Percentiles rank a stretch among this genome's conserved stretches.
Evolutionary conservation across 345 rosid genomes (phyloP).

Genomic region (Chamaenerion angustifolium): DNA sequence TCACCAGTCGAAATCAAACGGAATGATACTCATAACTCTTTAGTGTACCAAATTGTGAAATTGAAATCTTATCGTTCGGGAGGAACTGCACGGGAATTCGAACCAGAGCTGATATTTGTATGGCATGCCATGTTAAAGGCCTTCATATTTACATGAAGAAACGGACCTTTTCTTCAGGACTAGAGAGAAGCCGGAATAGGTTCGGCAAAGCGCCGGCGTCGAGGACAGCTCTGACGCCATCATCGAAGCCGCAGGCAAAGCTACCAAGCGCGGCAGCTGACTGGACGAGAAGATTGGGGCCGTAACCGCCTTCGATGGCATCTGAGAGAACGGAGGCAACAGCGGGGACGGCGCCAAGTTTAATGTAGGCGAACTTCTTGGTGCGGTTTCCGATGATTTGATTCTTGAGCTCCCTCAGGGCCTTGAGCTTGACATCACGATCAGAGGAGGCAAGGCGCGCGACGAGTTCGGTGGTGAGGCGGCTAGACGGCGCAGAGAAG

Average conservation of each 20-base stretch:
- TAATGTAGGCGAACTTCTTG: constrained; percentile 72
- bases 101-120: too few relatives aligned
- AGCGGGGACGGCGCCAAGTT: constrained; percentile 67
- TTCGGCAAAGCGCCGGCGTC: constrained; percentile 58
- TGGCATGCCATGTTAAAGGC: background rate
- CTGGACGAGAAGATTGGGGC: constrained; percentile 51
- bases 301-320: constrained; percentile 11
- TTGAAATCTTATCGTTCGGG: too few relatives aligned
- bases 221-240: constrained; percentile 73
- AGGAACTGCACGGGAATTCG: too few relatives aligned
- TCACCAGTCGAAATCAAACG: too few relatives aligned
- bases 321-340: constrained; percentile 53
- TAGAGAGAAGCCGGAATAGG: constrained; percentile 48
- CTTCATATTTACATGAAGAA: constrained; percentile 1
- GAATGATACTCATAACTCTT: too few relatives aligned
- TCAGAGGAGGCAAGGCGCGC: constrained; percentile 53
- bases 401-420: constrained; percentile 77
- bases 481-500: constrained; percentile 11
- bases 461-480: constrained; percentile 41
- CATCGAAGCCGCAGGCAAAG: constrained; percentile 90
- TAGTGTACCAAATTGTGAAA: too few relatives aligned
- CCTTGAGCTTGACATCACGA: constrained; percentile 55
- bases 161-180: constrained; percentile 45
- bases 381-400: constrained; percentile 88
- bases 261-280: constrained; percentile 81